Percentiles rank a stretch among this genome's conserved stretches.
Conservation (phyloP, 108 stramenopile species). For the Cyclotella distinguenda region DNA sequence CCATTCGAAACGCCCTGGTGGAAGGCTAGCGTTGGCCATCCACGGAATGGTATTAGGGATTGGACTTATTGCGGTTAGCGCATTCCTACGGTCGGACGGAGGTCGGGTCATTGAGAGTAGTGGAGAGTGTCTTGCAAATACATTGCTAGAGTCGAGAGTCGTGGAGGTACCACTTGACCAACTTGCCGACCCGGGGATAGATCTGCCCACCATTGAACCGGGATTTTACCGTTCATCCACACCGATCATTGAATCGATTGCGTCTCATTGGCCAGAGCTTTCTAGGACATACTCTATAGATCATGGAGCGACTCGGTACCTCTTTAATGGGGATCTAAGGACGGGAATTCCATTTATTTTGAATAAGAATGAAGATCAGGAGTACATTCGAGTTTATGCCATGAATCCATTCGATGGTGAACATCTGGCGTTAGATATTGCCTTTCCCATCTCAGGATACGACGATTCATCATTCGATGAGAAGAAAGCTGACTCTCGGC, state of each 20-base stretch:
- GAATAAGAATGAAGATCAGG: conserved; percentile 41
- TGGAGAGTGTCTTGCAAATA: neutral
- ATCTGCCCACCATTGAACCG: conserved; percentile 47
- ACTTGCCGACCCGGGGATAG: conserved; percentile 31
- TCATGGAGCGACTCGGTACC: conserved; percentile 70
- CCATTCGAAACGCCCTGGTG: conserved; percentile 53
- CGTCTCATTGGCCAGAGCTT: conserved; percentile 56
- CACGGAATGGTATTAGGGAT: neutral
- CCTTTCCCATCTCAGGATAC: conserved; percentile 56
- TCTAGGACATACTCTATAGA: conserved; percentile 51
- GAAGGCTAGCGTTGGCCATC: neutral
- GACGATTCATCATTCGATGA: neutral
- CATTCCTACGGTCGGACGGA: conserved; percentile 24
- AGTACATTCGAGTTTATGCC: conserved; percentile 63
- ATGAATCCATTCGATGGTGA: conserved; percentile 54
- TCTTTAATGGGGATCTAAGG: conserved; percentile 79
- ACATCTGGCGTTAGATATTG: conserved; percentile 76
- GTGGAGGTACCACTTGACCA: neutral
- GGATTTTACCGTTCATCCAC: conserved; percentile 72
- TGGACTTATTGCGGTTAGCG: conserved; percentile 21
- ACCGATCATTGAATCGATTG: conserved; percentile 48
- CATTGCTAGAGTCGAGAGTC: neutral
- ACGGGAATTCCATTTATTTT: conserved; percentile 82
- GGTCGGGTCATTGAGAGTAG: conserved; percentile 9
- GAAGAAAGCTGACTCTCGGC: neutral